Percentiles rank a stretch among this genome's conserved stretches.
Evolutionary conservation across 2,329 filamentous ascomycete genomes (phyloP).

Genomic region (Emydomyces testavorans): DNA sequence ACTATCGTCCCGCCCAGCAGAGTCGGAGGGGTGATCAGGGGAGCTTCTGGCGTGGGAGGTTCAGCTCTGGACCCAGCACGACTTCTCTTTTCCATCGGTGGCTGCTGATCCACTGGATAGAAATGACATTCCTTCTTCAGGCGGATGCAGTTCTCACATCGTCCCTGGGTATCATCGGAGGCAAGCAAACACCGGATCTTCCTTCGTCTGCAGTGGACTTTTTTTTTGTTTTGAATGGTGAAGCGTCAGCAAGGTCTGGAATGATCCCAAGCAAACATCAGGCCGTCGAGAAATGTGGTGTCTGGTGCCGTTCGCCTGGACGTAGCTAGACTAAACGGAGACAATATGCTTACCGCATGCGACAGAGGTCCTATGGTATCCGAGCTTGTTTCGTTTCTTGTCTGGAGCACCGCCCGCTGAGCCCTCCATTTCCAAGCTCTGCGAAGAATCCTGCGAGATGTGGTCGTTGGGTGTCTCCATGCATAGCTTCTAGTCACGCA

Average conservation of each 20-base stretch:
- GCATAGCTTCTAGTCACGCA: slow-evolving; percentile 29
- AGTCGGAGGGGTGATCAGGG: slow-evolving; percentile 41
- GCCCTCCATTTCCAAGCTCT: slow-evolving; percentile 28
- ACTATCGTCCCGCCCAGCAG: slow-evolving; percentile 25
- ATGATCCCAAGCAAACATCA: background rate
- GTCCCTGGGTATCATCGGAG: slow-evolving; percentile 57
- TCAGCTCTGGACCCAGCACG: slow-evolving; percentile 38
- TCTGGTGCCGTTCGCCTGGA: background rate
- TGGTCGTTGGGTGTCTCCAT: slow-evolving; percentile 27
- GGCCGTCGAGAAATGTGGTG: background rate
- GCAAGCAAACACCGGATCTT: slow-evolving; percentile 86
- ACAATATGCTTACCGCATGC: slow-evolving; percentile 68
- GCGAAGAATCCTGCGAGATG: slow-evolving; percentile 25
- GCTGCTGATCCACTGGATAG: slow-evolving; percentile 71
- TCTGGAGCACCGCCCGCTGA: slow-evolving; percentile 37
- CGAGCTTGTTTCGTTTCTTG: slow-evolving; percentile 78
- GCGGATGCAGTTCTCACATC: slow-evolving; percentile 86
- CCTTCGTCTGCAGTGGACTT: slow-evolving; percentile 80
- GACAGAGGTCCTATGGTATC: slow-evolving; percentile 88
- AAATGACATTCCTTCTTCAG: slow-evolving; percentile 93
- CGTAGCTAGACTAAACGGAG: slow-evolving; percentile 2
- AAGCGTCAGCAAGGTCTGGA: slow-evolving; percentile 6
- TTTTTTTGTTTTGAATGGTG: slow-evolving; percentile 2
- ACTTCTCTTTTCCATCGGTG: slow-evolving; percentile 40
- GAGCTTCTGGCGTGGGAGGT: slow-evolving; percentile 34